A percentile compares a stretch with the other conserved stretches of the same genome.
phyloP scores from a whole-genome alignment of 2,329 filamentous ascomycete species.

The Exophiala dermatitidis region DNA sequence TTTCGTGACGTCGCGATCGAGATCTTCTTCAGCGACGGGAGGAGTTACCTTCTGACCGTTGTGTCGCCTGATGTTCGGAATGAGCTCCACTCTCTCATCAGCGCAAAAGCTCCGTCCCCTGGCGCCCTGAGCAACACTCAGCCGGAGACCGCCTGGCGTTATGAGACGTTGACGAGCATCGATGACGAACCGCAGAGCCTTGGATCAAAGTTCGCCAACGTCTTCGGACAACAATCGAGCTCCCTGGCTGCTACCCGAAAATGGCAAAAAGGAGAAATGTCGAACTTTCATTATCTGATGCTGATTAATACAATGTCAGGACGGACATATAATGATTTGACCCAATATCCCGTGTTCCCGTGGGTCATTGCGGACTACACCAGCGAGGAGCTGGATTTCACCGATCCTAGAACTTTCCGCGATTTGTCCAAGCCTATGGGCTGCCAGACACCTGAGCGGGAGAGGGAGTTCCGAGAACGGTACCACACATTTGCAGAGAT shows the following conservation, averaged over 20 bases:
- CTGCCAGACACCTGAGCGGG: slow-evolving; percentile 69
- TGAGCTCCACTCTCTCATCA: slow-evolving; percentile 69
- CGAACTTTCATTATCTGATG: slow-evolving; percentile 98
- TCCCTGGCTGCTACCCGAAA: slow-evolving; percentile 78
- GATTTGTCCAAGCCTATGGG: slow-evolving; percentile 96
- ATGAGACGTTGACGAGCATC: slow-evolving; percentile 70
- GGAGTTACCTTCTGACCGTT: slow-evolving; percentile 86
- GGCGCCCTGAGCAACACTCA: slow-evolving; percentile 61
- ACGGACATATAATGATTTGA: slow-evolving; percentile 93
- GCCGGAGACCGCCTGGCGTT: slow-evolving; percentile 82
- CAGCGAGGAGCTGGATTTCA: slow-evolving; percentile 82
- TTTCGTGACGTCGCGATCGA: slow-evolving; percentile 96
- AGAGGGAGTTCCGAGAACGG: slow-evolving; percentile 71
- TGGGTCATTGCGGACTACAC: slow-evolving; percentile 96
- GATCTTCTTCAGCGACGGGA: slow-evolving; percentile 92
- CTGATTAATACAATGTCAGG: slow-evolving; percentile 96
- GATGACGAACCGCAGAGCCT: slow-evolving; percentile 60
- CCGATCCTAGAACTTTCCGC: slow-evolving; percentile 75
- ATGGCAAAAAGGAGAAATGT: slow-evolving; percentile 92
- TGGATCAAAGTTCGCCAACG: slow-evolving; percentile 81
- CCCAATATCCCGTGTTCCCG: slow-evolving; percentile 95
- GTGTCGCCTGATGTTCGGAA: slow-evolving; percentile 68
- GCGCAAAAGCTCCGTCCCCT: slow-evolving; percentile 59
- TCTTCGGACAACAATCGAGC: slow-evolving; percentile 75
- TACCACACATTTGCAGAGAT: slow-evolving; percentile 88